phyloP scores from a whole-genome alignment of 345 rosid species.

The Euphorbia lathyris region DNA sequence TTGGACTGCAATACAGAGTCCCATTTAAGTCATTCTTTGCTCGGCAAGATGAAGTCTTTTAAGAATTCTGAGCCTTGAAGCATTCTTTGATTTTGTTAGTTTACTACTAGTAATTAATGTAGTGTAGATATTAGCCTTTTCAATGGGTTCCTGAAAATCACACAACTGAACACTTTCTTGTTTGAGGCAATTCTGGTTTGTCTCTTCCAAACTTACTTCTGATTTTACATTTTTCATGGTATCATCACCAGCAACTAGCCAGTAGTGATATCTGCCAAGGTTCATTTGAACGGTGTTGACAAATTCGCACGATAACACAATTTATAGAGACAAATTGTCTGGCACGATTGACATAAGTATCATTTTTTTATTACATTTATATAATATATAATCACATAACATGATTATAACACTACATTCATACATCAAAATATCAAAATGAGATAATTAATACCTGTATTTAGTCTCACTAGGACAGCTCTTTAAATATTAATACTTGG shows the following conservation, averaged over 20 bases:
- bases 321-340: too few relatives aligned
- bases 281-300: too few relatives aligned
- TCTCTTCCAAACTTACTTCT: neutral
- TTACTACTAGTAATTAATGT: neutral
- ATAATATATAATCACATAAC: too few relatives aligned
- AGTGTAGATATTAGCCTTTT: neutral
- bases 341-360: too few relatives aligned
- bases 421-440: too few relatives aligned
- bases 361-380: too few relatives aligned
- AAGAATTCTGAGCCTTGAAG: neutral
- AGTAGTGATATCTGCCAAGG: too few relatives aligned
- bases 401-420: too few relatives aligned
- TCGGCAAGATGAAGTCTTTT: neutral
- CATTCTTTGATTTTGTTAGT: neutral
- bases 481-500: too few relatives aligned
- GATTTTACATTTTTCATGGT: neutral
- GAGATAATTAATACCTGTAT: too few relatives aligned
- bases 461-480: too few relatives aligned
- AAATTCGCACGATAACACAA: too few relatives aligned
- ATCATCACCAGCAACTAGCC: neutral
- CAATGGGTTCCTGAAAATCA: neutral
- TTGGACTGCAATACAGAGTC: constrained; percentile 7
- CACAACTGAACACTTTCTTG: neutral
- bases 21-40: neutral
- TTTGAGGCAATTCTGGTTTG: neutral